Conservation (phyloP, 106 monocot species). For the Chionographis japonica region DNA sequence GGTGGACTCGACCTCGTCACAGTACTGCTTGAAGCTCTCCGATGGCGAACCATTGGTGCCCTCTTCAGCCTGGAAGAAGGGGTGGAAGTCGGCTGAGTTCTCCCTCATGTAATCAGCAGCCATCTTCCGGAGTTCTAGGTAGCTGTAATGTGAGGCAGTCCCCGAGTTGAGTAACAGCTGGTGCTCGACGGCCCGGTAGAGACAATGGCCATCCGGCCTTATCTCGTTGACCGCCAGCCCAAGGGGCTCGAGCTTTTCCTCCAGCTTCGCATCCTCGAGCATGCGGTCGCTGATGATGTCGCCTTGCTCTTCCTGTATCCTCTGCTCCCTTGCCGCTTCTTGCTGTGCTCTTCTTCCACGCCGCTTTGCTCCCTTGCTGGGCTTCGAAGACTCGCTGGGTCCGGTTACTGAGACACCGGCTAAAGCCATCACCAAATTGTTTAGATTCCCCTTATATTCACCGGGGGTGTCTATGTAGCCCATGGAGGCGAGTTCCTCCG, state of each 20-base stretch:
- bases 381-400: conserved; percentile 27
- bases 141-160: conserved; percentile 19
- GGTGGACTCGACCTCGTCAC: conserved; percentile 53
- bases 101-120: conserved; percentile 62
- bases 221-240: conserved; percentile 59
- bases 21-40: conserved; percentile 56
- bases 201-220: conserved; percentile 81
- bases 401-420: conserved; percentile 45
- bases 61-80: conserved; percentile 64
- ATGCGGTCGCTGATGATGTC: conserved; percentile 49
- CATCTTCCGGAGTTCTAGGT: conserved; percentile 54
- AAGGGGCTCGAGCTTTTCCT: conserved; percentile 59
- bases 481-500: conserved; percentile 47
- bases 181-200: conserved; percentile 71
- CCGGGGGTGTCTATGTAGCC: conserved; percentile 30
- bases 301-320: conserved; percentile 66
- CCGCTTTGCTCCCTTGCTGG: conserved; percentile 49
- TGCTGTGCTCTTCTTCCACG: conserved; percentile 58
- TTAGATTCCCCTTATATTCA: conserved; percentile 30
- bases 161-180: conserved; percentile 35
- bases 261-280: conserved; percentile 54
- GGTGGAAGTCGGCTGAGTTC: conserved; percentile 44
- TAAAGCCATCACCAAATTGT: conserved; percentile 58
- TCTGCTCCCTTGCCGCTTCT: conserved; percentile 64
- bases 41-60: conserved; percentile 10